A percentile compares a stretch with the other conserved stretches of the same genome.
Conservation (phyloP, 23 red algal genomes). For the Chondrus crispus region DNA sequence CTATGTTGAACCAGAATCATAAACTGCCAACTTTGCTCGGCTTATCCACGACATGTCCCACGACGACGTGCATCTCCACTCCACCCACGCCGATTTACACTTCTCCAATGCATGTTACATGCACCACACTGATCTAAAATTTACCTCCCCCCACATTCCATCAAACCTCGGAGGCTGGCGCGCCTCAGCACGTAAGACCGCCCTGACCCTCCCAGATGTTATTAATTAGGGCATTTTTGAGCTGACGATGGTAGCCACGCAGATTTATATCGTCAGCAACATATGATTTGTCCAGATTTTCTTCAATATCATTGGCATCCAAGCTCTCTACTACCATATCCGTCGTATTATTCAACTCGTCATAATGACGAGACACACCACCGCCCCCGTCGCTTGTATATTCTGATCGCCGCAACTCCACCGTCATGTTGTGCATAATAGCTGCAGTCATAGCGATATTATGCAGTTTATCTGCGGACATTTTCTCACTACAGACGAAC, state of each 20-base stretch:
- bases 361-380: neutral
- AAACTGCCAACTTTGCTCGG: too few species aligned
- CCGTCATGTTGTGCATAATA: slow-evolving; percentile 28
- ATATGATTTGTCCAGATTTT: too few species aligned
- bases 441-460: neutral
- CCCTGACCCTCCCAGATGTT: slow-evolving; percentile 12
- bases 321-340: neutral
- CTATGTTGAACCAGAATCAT: too few species aligned
- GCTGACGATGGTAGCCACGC: neutral
- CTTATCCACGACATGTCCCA: too few species aligned
- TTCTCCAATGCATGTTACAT: too few species aligned
- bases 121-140: too few species aligned
- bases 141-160: too few species aligned
- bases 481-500: neutral
- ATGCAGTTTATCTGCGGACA: slow-evolving; percentile 2
- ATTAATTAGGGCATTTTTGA: neutral
- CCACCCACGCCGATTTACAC: too few species aligned
- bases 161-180: too few species aligned
- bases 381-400: neutral
- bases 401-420: neutral
- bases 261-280: slow-evolving; percentile 23
- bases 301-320: neutral
- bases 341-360: neutral
- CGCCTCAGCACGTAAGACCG: too few species aligned
- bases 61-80: too few species aligned